Evolutionary conservation across 1,284 basidiomycete species (phyloP).

Genomic region (Tetrapyrgos nigripes): DNA sequence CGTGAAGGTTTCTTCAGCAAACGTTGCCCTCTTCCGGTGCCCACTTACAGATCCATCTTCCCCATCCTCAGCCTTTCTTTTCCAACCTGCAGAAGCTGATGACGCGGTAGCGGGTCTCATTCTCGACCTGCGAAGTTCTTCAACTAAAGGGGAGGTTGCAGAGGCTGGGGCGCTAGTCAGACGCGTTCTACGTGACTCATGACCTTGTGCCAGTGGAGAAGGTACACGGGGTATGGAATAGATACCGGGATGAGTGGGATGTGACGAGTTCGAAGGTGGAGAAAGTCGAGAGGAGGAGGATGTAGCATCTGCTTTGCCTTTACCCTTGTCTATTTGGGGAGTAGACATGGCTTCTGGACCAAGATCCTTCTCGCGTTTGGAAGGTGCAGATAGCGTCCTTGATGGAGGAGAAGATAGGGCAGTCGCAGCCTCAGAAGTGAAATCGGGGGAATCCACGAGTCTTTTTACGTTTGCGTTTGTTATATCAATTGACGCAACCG

Average conservation of each 20-base stretch:
- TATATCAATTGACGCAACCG: neutral
- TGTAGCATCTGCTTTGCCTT: neutral
- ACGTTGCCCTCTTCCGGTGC: conserved; percentile 43
- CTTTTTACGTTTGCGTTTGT: neutral
- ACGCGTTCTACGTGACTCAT: neutral
- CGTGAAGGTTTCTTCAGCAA: conserved; percentile 43
- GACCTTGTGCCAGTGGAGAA: conserved; percentile 7
- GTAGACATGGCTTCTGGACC: neutral
- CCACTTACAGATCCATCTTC: conserved; percentile 38
- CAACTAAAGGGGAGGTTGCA: neutral
- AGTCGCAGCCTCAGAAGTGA: neutral
- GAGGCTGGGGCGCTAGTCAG: neutral
- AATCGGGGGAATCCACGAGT: neutral
- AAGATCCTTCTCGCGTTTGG: neutral
- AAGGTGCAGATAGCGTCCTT: neutral
- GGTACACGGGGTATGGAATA: neutral
- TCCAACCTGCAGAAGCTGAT: conserved; percentile 26
- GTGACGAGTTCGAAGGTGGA: neutral
- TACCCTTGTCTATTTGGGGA: conserved; percentile 10
- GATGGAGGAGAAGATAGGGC: neutral
- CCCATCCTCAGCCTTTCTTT: conserved; percentile 55
- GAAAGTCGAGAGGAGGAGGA: neutral
- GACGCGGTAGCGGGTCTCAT: neutral
- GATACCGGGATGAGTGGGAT: neutral
- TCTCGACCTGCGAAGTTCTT: neutral